Evolutionary conservation across 805 yeast genomes (phyloP).

Genomic region (Candida insectorum): DNA sequence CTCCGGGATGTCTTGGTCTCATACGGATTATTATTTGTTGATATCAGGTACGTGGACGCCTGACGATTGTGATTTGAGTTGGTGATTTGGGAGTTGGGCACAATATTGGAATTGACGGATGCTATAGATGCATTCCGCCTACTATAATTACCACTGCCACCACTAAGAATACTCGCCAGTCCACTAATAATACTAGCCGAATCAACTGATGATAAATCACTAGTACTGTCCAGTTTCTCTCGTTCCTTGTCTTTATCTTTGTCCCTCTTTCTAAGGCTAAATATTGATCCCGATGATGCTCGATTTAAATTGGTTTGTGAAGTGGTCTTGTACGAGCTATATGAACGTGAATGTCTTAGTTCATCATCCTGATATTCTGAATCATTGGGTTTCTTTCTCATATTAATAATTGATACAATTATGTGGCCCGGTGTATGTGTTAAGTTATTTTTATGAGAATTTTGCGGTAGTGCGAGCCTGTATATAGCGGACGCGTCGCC

Average conservation of each 20-base stretch:
- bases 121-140: slow-evolving; percentile 9
- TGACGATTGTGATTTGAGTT: slow-evolving; percentile 36
- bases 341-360: slow-evolving; percentile 26
- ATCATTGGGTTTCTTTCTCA: slow-evolving; percentile 24
- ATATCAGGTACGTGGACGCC: slow-evolving; percentile 37
- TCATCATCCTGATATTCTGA: slow-evolving; percentile 21
- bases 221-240: slow-evolving; percentile 16
- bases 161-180: slow-evolving; percentile 4
- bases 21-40: slow-evolving; percentile 27
- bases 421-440: no score
- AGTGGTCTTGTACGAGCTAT: slow-evolving; percentile 14
- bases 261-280: slow-evolving; percentile 31
- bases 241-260: slow-evolving; percentile 8
- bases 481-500: no score
- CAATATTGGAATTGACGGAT: slow-evolving; percentile 18
- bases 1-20: slow-evolving; percentile 20
- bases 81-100: slow-evolving; percentile 28
- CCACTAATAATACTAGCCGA: slow-evolving; percentile 25
- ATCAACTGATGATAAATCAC: slow-evolving; percentile 32
- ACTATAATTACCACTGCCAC: slow-evolving; percentile 14
- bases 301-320: slow-evolving; percentile 15
- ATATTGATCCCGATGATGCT: slow-evolving; percentile 33
- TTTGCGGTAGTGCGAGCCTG: no score
- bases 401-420: no score
- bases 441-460: no score